A percentile compares a stretch with the other conserved stretches of the same genome.
Evolutionary conservation across 805 yeast genomes (phyloP).

Genomic region (Candida golubevii): DNA sequence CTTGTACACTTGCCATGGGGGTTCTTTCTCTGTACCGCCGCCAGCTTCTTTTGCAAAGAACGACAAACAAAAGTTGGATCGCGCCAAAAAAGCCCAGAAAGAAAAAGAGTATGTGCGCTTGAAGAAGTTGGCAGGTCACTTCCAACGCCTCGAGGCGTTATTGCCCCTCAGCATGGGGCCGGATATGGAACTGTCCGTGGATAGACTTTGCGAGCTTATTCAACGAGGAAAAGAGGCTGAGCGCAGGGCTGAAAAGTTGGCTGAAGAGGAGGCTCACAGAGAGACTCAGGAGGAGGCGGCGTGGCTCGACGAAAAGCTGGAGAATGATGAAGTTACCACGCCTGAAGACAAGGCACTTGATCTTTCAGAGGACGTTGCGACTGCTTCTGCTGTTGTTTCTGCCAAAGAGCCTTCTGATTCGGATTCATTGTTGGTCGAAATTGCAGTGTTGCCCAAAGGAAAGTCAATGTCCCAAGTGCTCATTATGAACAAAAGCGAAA

Average conservation of each 20-base stretch:
- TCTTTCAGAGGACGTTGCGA: neutral
- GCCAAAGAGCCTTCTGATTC: neutral
- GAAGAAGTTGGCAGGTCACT: neutral
- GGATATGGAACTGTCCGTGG: constrained; percentile 1
- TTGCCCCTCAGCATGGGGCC: neutral
- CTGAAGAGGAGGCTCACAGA: neutral
- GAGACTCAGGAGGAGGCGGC: neutral
- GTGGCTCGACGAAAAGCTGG: neutral
- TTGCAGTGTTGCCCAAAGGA: constrained; percentile 29
- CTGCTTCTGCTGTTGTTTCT: neutral
- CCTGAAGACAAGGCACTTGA: neutral
- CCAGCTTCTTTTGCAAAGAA: neutral
- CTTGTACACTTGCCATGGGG: neutral
- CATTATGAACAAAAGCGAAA: constrained; percentile 25
- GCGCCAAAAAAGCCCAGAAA: neutral
- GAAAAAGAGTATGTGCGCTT: neutral
- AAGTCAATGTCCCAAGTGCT: constrained; percentile 28
- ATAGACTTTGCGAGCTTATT: neutral
- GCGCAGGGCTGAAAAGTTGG: neutral
- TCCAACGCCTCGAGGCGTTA: constrained; percentile 1
- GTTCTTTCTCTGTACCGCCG: neutral
- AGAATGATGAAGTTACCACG: neutral
- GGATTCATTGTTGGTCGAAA: constrained; percentile 12
- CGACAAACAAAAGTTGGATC: neutral
- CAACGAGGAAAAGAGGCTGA: too few species aligned